Conservation (phyloP, 2,329 filamentous ascomycete species). For the Cryphonectria parasitica region DNA sequence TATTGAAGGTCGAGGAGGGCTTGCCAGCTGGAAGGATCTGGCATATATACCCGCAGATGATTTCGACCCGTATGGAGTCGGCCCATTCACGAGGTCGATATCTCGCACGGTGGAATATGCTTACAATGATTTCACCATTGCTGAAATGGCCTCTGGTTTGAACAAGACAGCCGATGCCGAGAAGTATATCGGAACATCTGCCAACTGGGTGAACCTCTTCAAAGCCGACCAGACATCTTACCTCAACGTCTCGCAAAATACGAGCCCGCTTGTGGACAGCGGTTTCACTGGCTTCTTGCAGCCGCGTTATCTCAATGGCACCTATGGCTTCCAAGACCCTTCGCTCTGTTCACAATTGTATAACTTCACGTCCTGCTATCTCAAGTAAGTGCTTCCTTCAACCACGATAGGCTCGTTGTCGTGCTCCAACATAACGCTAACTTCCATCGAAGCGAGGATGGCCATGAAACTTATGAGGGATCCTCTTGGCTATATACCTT, state of each 20-base stretch:
- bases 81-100: slow-evolving; percentile 67
- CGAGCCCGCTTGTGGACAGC: slow-evolving; percentile 47
- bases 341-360: slow-evolving; percentile 61
- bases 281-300: slow-evolving; percentile 70
- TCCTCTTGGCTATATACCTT: slow-evolving; percentile 72
- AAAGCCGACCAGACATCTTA: slow-evolving; percentile 59
- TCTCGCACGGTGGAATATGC: slow-evolving; percentile 74
- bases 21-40: slow-evolving; percentile 70
- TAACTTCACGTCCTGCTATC: slow-evolving; percentile 35
- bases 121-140: slow-evolving; percentile 72
- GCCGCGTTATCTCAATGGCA: slow-evolving; percentile 65
- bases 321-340: slow-evolving; percentile 69
- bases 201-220: slow-evolving; percentile 68
- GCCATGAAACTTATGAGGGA: slow-evolving; percentile 70
- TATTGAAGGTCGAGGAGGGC: slow-evolving; percentile 67
- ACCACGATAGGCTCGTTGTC: background rate
- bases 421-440: background rate
- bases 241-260: slow-evolving; percentile 34
- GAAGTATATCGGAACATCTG: slow-evolving; percentile 59
- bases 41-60: slow-evolving; percentile 71
- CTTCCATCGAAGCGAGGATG: slow-evolving; percentile 36
- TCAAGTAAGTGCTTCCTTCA: slow-evolving; percentile 22
- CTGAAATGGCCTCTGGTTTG: slow-evolving; percentile 59
- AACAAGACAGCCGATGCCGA: slow-evolving; percentile 57
- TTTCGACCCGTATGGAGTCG: slow-evolving; percentile 62